Percentiles rank a stretch among this genome's conserved stretches.
Evolutionary conservation across 306 rosid species (phyloP).

Genomic region (Rubus parviflorus): DNA sequence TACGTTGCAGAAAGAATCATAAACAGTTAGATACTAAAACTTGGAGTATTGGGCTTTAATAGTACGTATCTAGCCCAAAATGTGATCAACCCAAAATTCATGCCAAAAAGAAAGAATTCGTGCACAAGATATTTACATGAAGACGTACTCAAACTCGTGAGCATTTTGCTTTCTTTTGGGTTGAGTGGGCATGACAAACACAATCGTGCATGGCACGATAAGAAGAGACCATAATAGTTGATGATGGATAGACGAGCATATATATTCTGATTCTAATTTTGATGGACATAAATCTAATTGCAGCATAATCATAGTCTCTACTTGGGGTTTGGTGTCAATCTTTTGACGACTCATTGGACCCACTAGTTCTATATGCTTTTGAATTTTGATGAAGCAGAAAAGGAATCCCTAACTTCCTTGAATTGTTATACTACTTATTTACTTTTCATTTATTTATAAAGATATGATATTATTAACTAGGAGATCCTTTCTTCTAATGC

Average conservation of each 20-base stretch:
- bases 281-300: not conserved
- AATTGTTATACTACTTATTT: not conserved
- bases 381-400: not conserved
- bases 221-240: not conserved
- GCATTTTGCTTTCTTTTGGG: conserved; percentile 10
- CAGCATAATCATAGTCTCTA: not conserved
- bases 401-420: not conserved
- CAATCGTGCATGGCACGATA: conserved; percentile 24
- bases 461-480: not conserved
- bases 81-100: not conserved
- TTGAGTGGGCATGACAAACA: conserved; percentile 19
- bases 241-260: conserved; percentile 6
- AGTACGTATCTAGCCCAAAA: not conserved
- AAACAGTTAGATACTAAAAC: not conserved
- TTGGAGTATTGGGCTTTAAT: conserved; percentile 3
- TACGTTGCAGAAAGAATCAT: not conserved
- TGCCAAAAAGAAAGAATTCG: not conserved
- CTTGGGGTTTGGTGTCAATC: not conserved
- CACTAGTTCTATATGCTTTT: not conserved
- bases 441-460: not conserved
- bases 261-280: not conserved
- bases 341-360: not conserved
- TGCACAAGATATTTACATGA: not conserved
- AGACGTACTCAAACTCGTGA: not conserved
- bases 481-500: conserved; percentile 23